Base-by-base conservation (phyloP, 768 basidiomycete species). In the Russula griseocarnosa region DNA sequence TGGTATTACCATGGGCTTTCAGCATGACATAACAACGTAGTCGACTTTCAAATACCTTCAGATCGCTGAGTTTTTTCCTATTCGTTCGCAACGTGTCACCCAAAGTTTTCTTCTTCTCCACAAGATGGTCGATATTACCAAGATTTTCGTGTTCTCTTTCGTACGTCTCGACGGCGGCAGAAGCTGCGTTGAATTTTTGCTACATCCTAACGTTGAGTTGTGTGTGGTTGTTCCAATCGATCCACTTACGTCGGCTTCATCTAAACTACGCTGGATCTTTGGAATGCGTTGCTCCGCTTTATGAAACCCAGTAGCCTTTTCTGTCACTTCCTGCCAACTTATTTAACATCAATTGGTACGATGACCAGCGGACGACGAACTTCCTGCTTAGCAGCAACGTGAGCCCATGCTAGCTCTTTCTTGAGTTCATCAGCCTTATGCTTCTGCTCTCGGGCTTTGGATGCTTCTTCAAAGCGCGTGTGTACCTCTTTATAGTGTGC, bases 371-470 rank as follows among this genome's bases (percentile, higher is more conserved):
- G 6, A 11, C 14, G 30, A 65, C 85, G 61, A 70, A 86, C 90
- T 54, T 77, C 74, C 73, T 90, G 81, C 72, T 94, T 94, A 10
- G 76, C 75, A 16, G 78, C 79, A 24, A 96, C 90, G 69, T 90
- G 88, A 16, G 92, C 83, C 94, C 95, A 97, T 3, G 92, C 93
- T 22, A 91, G 74, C 73, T 94, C 90, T 66, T 83, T 85, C 78
- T 88, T 88, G 56, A 92, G 76, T 38, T 86, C 85, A 40, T 87
- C 83, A 4, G 79, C 82, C 73, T 83, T 87, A 69, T 81, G 76
- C 66, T 85, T 83, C 71, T 89, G 86, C 66, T 89, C 83, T 1
- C 86, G 76, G 11, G 91, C 88, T 65, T 86, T 88, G 9, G 81
- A 74, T 0, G 94, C 93, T 66, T 92, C 89, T 61, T 87, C 79